These are phyloP conservation scores for Ceratocystis cubensis DNA, from an alignment of 2,329 filamentous ascomycete genomes.

Conservation along the genomic window DNA sequence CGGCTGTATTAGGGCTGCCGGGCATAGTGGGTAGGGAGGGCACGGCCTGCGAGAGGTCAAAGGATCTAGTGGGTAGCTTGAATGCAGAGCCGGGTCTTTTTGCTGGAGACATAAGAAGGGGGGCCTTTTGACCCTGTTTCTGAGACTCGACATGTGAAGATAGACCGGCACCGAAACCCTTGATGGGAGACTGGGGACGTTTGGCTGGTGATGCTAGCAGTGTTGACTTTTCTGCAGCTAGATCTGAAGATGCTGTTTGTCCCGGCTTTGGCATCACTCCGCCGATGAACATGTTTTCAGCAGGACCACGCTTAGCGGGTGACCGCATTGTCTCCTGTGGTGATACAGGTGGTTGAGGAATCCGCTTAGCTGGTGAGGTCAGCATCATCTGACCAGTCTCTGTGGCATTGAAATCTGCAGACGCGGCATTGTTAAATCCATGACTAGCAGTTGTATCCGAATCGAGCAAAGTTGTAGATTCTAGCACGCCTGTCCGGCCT, in stretches of 20 bases:
- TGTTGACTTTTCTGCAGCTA: constrained; percentile 29
- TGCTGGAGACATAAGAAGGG: constrained; percentile 41
- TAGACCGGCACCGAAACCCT: constrained; percentile 28
- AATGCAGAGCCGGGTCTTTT: constrained; percentile 30
- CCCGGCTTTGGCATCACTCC: constrained; percentile 21
- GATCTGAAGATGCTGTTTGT: constrained; percentile 24
- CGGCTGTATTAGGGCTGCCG: neutral
- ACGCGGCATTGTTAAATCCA: neutral
- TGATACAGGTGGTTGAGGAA: constrained; percentile 31
- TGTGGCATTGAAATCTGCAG: neutral
- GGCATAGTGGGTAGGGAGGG: constrained; percentile 10
- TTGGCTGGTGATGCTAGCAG: constrained; percentile 41
- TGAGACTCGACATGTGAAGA: neutral
- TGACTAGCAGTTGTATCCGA: neutral
- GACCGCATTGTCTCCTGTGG: constrained; percentile 45
- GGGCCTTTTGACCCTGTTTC: constrained; percentile 33
- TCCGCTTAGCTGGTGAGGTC: constrained; percentile 44
- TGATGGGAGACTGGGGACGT: constrained; percentile 35
- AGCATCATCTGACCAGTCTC: constrained; percentile 28
- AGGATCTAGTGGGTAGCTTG: constrained; percentile 15
- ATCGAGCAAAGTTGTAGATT: neutral
- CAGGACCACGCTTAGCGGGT: constrained; percentile 43
- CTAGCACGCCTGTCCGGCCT: neutral
- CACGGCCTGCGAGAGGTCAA: constrained; percentile 15
- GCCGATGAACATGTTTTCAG: constrained; percentile 24